Base-by-base conservation (phyloP, 148 eudicot species). In the Heliosperma pusillum region DNA sequence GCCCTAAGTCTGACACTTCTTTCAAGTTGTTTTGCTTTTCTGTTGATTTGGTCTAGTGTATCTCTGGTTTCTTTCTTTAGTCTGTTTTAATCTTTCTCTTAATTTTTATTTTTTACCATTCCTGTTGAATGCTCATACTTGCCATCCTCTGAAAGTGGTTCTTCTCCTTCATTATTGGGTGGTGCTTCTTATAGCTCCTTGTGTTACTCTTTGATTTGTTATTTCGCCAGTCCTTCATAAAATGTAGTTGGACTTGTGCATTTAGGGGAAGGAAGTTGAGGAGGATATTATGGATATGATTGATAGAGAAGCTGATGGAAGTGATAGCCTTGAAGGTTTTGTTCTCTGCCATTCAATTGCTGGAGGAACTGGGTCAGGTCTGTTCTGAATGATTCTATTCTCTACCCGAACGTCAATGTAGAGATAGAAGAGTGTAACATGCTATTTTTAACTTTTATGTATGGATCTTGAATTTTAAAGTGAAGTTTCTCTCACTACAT, bases 301-400 rank as follows among this genome's bases (percentile, higher is more conserved):
- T 78, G 99, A 96, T 80, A 88, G 99, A 84, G 99, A 96, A 86
- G 99, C 99, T 73, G 99, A 96, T 87, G 99, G 99, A 86, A 95
- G 99, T 82, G 99, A 93, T 78, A 96, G 99, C 83, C 99, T 96
- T 61, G 99, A 96, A 82, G 99, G 99, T 70, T 96, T 96, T 80
- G 99, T 96, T 78, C 82, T 96, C 47, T 96, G 99, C 83, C 99
- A 96, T 82, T 92, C 97, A 26, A 96, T 96, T 82, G 99, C 99
- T 80, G 99, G 99, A 56, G 99, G 99, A 83, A 92, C 99, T 16
- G 97, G 97, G 70, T 96, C 99, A 88, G 99, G 99, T 96, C 60
- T 77, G 84, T 74, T 53, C 16, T 70, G 29, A 70, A 24, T 27
- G 8, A 70, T 25, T 64, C 2, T 30, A 2, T 52, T 20, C 29